A percentile compares a stretch with the other conserved stretches of the same genome.
phyloP scores from a whole-genome alignment of 208 protist species.

The Endotrypanum monterogeii region DNA sequence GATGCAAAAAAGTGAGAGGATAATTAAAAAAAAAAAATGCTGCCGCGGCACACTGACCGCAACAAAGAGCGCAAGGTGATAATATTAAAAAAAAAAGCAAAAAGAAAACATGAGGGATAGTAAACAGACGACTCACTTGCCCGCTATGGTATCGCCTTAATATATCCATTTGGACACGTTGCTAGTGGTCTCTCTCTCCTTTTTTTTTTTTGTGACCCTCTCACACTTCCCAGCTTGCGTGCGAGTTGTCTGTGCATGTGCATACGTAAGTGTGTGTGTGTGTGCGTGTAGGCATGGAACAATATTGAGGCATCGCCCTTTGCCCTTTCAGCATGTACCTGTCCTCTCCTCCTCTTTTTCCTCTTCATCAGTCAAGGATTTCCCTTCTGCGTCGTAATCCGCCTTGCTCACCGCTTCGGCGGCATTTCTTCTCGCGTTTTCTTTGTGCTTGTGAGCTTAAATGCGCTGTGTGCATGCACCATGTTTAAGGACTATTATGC shows the following conservation, averaged over 20 bases:
- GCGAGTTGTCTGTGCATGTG: neutral
- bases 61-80: too few relatives aligned
- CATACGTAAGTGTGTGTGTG: neutral
- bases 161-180: neutral
- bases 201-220: too few relatives aligned
- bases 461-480: neutral
- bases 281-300: neutral
- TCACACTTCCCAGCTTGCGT: neutral
- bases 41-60: too few relatives aligned
- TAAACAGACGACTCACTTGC: too few relatives aligned
- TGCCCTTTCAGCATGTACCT: neutral
- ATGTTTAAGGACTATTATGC: slow-evolving; percentile 92
- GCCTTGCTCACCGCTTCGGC: too few relatives aligned
- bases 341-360: neutral
- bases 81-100: too few relatives aligned
- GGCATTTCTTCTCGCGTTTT: neutral
- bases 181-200: neutral
- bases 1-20: neutral
- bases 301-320: too few relatives aligned
- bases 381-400: too few relatives aligned
- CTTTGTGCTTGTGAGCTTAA: neutral
- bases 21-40: neutral
- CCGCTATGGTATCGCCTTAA: neutral
- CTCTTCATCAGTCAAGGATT: neutral
- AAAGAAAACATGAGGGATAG: too few relatives aligned